Evolutionary conservation across 768 basidiomycete genomes (phyloP).

Genomic region (Boletus patriciae): DNA sequence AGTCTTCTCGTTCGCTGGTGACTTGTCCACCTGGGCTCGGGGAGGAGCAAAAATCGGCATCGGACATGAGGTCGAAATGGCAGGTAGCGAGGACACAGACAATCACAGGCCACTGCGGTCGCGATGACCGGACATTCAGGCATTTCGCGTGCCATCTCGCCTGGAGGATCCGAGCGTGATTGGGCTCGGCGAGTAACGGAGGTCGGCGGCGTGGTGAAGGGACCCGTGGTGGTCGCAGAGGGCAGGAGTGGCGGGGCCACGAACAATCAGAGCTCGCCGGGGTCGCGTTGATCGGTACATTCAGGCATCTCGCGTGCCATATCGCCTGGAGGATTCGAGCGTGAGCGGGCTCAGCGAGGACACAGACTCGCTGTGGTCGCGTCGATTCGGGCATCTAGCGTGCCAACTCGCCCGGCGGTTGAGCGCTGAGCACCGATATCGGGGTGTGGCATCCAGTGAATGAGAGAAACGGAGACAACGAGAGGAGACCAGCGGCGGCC

Average conservation of each 20-base stretch:
- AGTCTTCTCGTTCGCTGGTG: not conserved
- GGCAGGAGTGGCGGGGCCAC: not conserved
- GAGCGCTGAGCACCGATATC: not conserved
- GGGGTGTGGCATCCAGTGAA: not conserved
- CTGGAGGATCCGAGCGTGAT: not conserved
- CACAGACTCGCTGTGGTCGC: not conserved
- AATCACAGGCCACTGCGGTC: not conserved
- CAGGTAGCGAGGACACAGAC: too few relatives aligned
- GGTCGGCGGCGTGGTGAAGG: not conserved
- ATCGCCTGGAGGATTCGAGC: not conserved
- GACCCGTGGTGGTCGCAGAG: not conserved
- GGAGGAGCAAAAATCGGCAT: not conserved
- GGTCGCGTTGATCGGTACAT: not conserved
- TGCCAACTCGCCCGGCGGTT: not conserved
- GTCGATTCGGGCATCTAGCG: not conserved
- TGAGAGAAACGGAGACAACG: not conserved
- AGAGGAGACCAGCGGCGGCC: not conserved
- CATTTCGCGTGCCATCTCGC: conserved; percentile 6
- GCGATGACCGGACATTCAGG: not conserved
- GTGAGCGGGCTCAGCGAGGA: not conserved
- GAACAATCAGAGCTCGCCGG: not conserved
- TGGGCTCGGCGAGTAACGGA: not conserved
- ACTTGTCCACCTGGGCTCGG: not conserved
- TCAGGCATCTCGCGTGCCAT: conserved; percentile 5
- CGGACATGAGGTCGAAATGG: not conserved